Base-by-base conservation (phyloP, 306 rosid genomes). In the Rosa rugosa region DNA sequence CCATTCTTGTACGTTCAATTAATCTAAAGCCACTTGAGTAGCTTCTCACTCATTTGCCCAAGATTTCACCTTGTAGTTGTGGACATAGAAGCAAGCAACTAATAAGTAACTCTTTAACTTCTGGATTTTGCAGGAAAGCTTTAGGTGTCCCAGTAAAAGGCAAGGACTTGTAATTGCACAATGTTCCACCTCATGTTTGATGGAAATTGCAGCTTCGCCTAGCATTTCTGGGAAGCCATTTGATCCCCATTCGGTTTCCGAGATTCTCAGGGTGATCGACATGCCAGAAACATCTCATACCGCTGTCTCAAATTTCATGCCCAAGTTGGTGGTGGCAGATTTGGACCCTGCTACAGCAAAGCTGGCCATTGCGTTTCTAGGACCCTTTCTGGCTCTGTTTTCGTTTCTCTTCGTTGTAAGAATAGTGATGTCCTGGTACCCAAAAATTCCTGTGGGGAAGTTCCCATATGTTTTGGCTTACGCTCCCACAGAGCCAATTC, bases 401-500 rank as follows among this genome's bases (percentile, higher is more conserved):
- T 88, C 91, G 38, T 92, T 92, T 81, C 88, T 95, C 49, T 95
- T 95, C 70, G 83, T 95, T 49, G 40, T 79, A 71, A 95, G 97
- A 84, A 95, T 95, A 79, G 87, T 95, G 27, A 92, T 95, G 98
- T 92, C 99, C n/a, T 93, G 98, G 98, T 91, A 93, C 76, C 98
- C 98, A 12, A 93, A 90, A 80, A 87, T 93, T 23, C 97, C 93
- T 20, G 92, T 91, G 60, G 91, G 91, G 31, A 89, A 92, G 80
- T 92, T 95, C 82, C 99, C 98, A 0, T 95, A 89, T 81, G 91
- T 91, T 34, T 74, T 92, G 78, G 99, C 94, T 49, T 92, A 91
- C 87, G 99, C 92, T 76, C 98, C 99, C 44, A 95, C 99, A 3
- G 98, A 95, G 44, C 98, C 99, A 8, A 80, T 95, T 84, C 97